phyloP scores from a whole-genome alignment of 176 grass and related monocot species.

The Elaeis guineensis region DNA sequence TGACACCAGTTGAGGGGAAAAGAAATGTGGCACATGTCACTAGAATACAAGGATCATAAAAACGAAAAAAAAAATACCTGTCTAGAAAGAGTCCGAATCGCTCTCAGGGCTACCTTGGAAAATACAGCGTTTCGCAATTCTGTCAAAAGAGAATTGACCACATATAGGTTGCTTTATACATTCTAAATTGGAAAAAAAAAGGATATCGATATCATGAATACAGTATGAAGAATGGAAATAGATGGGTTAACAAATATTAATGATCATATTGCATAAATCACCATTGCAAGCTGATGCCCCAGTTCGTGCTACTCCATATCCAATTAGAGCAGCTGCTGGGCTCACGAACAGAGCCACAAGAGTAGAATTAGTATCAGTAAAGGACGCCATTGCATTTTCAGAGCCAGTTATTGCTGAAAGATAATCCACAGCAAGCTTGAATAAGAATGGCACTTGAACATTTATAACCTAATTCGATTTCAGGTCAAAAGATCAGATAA shows the following conservation, averaged over 20 bases:
- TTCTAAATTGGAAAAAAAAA: neutral
- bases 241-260: too few species aligned
- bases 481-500: conserved; percentile 30
- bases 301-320: conserved; percentile 90
- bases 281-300: conserved; percentile 88
- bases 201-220: neutral
- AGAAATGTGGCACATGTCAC: neutral
- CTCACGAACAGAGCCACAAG: conserved; percentile 92
- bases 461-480: conserved; percentile 85
- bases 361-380: conserved; percentile 81
- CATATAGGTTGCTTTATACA: neutral
- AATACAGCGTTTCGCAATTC: conserved; percentile 88
- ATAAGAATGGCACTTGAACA: conserved; percentile 98
- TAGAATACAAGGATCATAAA: too few species aligned
- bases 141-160: conserved; percentile 32
- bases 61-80: conserved; percentile 39
- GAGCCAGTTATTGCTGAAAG: conserved; percentile 62
- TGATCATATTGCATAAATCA: conserved; percentile 18
- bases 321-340: conserved; percentile 91
- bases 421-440: conserved; percentile 97
- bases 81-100: conserved; percentile 75
- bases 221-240: neutral
- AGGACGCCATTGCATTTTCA: conserved; percentile 70
- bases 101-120: conserved; percentile 88
- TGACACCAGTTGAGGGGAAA: too few species aligned